A percentile compares a stretch with the other conserved stretches of the same genome.
Evolutionary conservation across 345 rosid genomes (phyloP).

Genomic region (Lagerstroemia speciosa): DNA sequence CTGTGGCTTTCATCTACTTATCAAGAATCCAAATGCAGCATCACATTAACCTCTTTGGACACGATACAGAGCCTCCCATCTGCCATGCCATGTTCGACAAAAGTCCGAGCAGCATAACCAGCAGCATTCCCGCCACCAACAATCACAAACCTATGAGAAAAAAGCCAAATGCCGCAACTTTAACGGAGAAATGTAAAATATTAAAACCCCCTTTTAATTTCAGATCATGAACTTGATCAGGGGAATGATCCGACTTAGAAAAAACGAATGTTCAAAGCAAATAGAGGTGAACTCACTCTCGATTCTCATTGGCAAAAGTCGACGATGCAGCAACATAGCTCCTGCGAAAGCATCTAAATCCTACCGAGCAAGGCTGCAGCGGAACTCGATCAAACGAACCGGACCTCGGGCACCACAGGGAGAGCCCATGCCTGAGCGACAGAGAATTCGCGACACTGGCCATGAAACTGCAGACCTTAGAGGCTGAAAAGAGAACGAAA

Average conservation of each 20-base stretch:
- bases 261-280: background rate
- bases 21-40: background rate
- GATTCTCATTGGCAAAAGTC: conserved; percentile 66
- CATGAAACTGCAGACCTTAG: conserved; percentile 35
- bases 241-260: background rate
- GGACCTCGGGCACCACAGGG: conserved; percentile 45
- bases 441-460: conserved; percentile 40
- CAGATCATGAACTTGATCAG: background rate
- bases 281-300: conserved; percentile 44
- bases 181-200: background rate
- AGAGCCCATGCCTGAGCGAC: conserved; percentile 47
- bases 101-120: conserved; percentile 88
- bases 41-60: conserved; percentile 57
- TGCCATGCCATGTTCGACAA: conserved; percentile 93
- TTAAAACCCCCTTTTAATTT: background rate
- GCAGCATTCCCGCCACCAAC: conserved; percentile 99
- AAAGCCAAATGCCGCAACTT: conserved; percentile 1
- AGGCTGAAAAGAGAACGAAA: conserved; percentile 9
- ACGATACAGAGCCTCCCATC: conserved; percentile 88
- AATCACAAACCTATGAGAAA: conserved; percentile 51
- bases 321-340: conserved; percentile 49
- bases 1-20: background rate
- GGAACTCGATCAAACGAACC: conserved; percentile 36
- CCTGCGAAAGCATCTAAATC: conserved; percentile 33
- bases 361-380: conserved; percentile 25